phyloP scores from a whole-genome alignment of 441 rosid species.

The Kokia cookei region DNA sequence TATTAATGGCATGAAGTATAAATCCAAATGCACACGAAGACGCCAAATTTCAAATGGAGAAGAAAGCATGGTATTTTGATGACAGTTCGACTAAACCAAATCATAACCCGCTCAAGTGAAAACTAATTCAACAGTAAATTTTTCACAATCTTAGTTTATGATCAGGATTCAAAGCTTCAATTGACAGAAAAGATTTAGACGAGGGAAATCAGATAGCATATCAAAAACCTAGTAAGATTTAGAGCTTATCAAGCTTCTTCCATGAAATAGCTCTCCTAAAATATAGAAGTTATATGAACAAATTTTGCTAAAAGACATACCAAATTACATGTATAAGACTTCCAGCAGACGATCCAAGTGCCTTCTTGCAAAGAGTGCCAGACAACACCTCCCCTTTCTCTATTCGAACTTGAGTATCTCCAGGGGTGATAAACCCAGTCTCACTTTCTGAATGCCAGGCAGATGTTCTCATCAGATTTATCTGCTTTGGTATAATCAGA shows the following conservation, averaged over 20 bases:
- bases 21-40: not conserved
- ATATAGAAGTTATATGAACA: not conserved
- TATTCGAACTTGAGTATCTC: conserved; percentile 92
- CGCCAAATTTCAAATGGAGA: not conserved
- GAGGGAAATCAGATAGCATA: not conserved
- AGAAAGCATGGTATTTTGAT: not conserved
- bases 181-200: not conserved
- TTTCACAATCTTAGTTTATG: not conserved
- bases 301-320: conserved; percentile 30
- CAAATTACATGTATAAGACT: conserved; percentile 97
- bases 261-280: not conserved
- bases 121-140: not conserved
- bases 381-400: conserved; percentile 91
- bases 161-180: not conserved
- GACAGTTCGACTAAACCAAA: not conserved
- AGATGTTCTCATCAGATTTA: conserved; percentile 82
- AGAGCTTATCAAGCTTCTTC: not conserved
- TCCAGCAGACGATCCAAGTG: conserved; percentile 91
- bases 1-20: not conserved
- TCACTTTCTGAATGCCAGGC: conserved; percentile 91
- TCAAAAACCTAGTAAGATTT: not conserved
- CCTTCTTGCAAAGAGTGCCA: conserved; percentile 97
- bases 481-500: conserved; percentile 98
- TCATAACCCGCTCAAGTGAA: not conserved
- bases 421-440: conserved; percentile 80